Evolutionary conservation across 2,329 filamentous ascomycete genomes (phyloP).

Genomic region (Aureobasidium sp.): DNA sequence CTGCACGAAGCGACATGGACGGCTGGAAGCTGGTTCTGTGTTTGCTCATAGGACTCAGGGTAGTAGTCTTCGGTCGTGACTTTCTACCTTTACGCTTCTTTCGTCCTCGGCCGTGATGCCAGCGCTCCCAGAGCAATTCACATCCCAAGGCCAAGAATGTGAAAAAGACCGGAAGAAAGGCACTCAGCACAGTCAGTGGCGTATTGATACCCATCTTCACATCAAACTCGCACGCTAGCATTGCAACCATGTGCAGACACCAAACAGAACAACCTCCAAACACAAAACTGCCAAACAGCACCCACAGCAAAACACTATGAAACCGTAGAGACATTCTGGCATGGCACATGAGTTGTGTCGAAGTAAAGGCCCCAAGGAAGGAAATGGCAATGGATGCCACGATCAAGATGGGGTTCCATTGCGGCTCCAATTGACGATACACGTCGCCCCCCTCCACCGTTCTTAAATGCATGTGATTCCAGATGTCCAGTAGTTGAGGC

Average conservation of each 20-base stretch:
- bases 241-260: constrained; percentile 29
- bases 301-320: constrained; percentile 27
- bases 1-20: not conserved
- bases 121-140: constrained; percentile 27
- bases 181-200: constrained; percentile 23
- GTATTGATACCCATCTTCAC: constrained; percentile 26
- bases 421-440: constrained; percentile 16
- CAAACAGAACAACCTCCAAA: constrained; percentile 31
- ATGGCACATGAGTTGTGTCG: constrained; percentile 30
- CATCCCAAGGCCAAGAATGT: constrained; percentile 21
- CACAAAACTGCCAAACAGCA: constrained; percentile 25
- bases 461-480: not conserved
- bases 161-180: constrained; percentile 19
- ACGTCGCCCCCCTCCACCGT: not conserved
- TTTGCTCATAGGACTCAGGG: not conserved
- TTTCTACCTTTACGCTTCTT: constrained; percentile 6
- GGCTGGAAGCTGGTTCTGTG: not conserved
- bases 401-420: constrained; percentile 26
- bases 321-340: constrained; percentile 26
- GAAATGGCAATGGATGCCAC: constrained; percentile 28
- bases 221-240: constrained; percentile 29
- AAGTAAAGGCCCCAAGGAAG: constrained; percentile 28
- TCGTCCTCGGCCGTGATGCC: constrained; percentile 15
- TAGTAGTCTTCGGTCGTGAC: not conserved
- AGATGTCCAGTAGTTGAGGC: not conserved